These are phyloP conservation scores for Pseudogymnoascus sp. DNA, from an alignment of 2,329 filamentous ascomycete species.

Conservation along the genomic window DNA sequence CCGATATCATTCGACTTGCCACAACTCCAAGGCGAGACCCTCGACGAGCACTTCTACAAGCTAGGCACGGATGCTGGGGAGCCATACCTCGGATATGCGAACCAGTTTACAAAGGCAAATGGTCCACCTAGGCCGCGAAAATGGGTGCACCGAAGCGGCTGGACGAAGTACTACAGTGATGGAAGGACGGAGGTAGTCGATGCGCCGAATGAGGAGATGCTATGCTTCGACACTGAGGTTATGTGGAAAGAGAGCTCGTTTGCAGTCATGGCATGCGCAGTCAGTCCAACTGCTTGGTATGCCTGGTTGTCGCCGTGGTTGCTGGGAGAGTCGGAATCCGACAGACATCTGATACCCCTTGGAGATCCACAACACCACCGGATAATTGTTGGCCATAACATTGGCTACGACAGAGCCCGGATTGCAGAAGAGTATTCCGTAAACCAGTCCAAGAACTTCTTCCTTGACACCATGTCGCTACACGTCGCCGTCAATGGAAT, in stretches of 20 bases:
- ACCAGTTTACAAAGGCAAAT: constrained; percentile 59
- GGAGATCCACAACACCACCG: constrained; percentile 67
- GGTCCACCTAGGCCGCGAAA: constrained; percentile 53
- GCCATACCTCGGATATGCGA: constrained; percentile 70
- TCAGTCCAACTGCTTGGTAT: constrained; percentile 87
- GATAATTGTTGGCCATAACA: constrained; percentile 87
- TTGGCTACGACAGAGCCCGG: constrained; percentile 87
- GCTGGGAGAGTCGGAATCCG: constrained; percentile 67
- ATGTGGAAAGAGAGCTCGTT: constrained; percentile 91
- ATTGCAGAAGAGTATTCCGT: constrained; percentile 84
- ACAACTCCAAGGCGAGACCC: constrained; percentile 63
- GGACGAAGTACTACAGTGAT: constrained; percentile 84
- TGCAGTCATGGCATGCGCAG: constrained; percentile 94
- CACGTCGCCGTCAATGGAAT: constrained; percentile 98
- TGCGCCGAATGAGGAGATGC: constrained; percentile 69
- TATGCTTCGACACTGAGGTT: constrained; percentile 94
- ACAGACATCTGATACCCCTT: constrained; percentile 77
- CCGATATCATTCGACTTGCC: constrained; percentile 86
- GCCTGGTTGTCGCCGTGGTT: constrained; percentile 96
- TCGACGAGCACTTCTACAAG: constrained; percentile 92
- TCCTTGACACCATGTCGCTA: constrained; percentile 95
- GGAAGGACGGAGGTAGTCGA: constrained; percentile 65
- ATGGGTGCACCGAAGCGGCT: constrained; percentile 77
- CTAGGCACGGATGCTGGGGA: constrained; percentile 81
- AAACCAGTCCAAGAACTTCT: constrained; percentile 73